Base-by-base conservation (phyloP, 192 early-diverging fungal species). In the Podila horticola region DNA sequence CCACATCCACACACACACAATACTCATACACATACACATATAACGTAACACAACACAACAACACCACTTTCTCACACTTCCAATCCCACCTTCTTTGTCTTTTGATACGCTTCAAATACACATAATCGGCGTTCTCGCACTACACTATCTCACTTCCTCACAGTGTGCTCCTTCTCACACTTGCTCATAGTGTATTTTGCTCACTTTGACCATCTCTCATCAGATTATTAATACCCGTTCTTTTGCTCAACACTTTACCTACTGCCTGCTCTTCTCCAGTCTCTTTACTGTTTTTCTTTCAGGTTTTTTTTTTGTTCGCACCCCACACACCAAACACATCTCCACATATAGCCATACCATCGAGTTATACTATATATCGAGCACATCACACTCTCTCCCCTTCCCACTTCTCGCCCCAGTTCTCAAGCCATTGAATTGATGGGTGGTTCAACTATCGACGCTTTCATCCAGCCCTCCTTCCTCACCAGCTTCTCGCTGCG, bases 301-400 rank as follows among this genome's bases (percentile, higher is more conserved):
- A n/a, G n/a, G 33, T 55, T 55, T 55, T 55, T 22, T 52, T 52
- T 17, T 24, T 52, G 22, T 52, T 55, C 52, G n/a, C 52, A 55
- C 6, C 52, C 52, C 52, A 24, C 24, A 11, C 52, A 36, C 34
- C 34, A 36, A 36, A 36, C 34, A n/a, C 24, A 6, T 22, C 52
- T 55, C 24, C 52, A 22, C 52, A 22, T 55, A 55, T 55, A 55
- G 52, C 52, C 52, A 26, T 45, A 26, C 52, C 20, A 55, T 55
- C 52, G 52, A 22, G 50, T 36, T 36, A 36, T 55, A 55, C 52
- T 55, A 55, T 55, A 55, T 55, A 55, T 24, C 52, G 52, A n/a
- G 52, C 52, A 52, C 50, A 20, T 1, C 22, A 2, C 52, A 55
- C n/a, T 24, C 24, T 5, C 52, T 11, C 20, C 22, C 12, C 24